Evolutionary conservation across 768 basidiomycete species (phyloP).

Genomic region (Leccinum broughii): DNA sequence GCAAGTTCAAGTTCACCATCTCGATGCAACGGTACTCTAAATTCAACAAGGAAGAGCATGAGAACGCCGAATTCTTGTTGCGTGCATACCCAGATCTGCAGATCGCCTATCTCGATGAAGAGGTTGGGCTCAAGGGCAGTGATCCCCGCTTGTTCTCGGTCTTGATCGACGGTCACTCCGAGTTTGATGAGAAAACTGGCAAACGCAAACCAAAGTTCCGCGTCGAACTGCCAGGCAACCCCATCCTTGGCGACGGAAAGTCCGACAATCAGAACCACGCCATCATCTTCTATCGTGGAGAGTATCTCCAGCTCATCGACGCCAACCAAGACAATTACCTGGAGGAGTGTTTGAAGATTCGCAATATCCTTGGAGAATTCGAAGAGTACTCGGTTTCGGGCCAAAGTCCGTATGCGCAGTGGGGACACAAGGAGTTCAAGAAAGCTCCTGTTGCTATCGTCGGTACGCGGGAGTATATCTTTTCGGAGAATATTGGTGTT

Average conservation of each 20-base stretch:
- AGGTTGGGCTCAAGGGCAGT: slow-evolving; percentile 82
- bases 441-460: slow-evolving; percentile 95
- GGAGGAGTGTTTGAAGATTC: slow-evolving; percentile 98
- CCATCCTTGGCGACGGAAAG: slow-evolving; percentile 98
- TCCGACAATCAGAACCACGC: slow-evolving; percentile 99
- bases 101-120: slow-evolving; percentile 98
- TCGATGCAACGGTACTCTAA: slow-evolving; percentile 99
- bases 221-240: slow-evolving; percentile 96
- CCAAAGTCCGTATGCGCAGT: slow-evolving; percentile 94
- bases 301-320: slow-evolving; percentile 98
- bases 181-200: slow-evolving; percentile 84
- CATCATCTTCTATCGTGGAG: slow-evolving; percentile 98
- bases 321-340: slow-evolving; percentile 99
- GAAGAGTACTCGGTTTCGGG: slow-evolving; percentile 90
- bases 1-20: slow-evolving; percentile 98
- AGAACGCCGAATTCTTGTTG: slow-evolving; percentile 96
- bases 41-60: slow-evolving; percentile 98
- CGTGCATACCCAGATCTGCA: slow-evolving; percentile 98
- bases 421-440: slow-evolving; percentile 91
- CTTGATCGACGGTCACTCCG: slow-evolving; percentile 96
- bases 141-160: slow-evolving; percentile 90
- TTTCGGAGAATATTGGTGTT: slow-evolving; percentile 99
- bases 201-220: slow-evolving; percentile 96
- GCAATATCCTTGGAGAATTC: slow-evolving; percentile 96
- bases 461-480: slow-evolving; percentile 98